phyloP scores from a whole-genome alignment of 208 protist genomes.

The Spongospora subterranea region DNA sequence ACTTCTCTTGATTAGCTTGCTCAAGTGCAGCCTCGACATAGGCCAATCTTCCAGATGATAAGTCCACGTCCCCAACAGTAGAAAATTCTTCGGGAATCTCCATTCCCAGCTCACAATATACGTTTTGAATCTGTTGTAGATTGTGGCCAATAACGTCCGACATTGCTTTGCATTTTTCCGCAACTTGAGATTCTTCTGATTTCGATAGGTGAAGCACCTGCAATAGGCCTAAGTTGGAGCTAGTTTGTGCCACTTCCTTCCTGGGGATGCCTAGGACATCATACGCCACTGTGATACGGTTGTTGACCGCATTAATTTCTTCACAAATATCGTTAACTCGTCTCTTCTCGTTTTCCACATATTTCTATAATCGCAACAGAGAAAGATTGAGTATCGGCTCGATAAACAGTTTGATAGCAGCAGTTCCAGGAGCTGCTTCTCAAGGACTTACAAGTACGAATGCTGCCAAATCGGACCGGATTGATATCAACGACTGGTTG shows the following conservation, averaged over 20 bases:
- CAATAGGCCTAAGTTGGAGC: neutral
- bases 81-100: conserved; percentile 23
- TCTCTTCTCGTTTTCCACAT: neutral
- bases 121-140: neutral
- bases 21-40: conserved; percentile 36
- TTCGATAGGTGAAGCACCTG: neutral
- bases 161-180: neutral
- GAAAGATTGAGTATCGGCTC: too few species aligned
- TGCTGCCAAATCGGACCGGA: neutral
- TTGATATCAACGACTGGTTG: neutral
- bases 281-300: neutral
- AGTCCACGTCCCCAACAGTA: neutral
- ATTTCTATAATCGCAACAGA: too few species aligned
- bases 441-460: neutral
- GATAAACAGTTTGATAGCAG: too few species aligned
- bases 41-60: neutral
- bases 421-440: too few species aligned
- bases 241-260: neutral
- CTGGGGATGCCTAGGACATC: neutral
- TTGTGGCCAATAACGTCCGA: neutral
- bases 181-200: neutral
- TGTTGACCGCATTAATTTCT: neutral
- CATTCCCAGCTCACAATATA: conserved; percentile 7
- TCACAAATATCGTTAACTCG: neutral
- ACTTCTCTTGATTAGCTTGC: neutral